Evolutionary conservation across 768 basidiomycete genomes (phyloP).

Genomic region (Xerocomellus amylosporus): DNA sequence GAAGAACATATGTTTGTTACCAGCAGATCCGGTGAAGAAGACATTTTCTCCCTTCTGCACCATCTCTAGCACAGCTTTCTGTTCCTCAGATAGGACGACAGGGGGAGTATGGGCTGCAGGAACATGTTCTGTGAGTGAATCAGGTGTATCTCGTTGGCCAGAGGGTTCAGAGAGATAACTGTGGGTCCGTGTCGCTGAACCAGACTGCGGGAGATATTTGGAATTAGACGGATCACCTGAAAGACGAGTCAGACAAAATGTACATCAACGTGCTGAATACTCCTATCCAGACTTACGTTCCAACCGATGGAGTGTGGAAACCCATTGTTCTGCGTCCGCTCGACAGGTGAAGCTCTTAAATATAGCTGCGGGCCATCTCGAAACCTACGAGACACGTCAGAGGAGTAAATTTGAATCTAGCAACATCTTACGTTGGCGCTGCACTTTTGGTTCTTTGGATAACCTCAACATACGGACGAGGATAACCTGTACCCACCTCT

Average conservation of each 20-base stretch:
- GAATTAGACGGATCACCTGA: conserved; percentile 3
- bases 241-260: neutral
- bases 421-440: conserved; percentile 39
- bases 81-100: conserved; percentile 50
- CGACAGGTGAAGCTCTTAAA: conserved; percentile 51
- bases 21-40: conserved; percentile 87
- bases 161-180: neutral
- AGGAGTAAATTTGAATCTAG: neutral
- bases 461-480: neutral
- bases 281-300: conserved; percentile 20
- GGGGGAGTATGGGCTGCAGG: conserved; percentile 5
- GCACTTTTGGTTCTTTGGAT: conserved; percentile 36
- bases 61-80: conserved; percentile 44
- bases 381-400: conserved; percentile 38
- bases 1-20: conserved; percentile 23
- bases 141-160: neutral
- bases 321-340: conserved; percentile 51
- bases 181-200: neutral
- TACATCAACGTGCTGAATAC: neutral
- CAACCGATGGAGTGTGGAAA: conserved; percentile 17
- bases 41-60: conserved; percentile 64
- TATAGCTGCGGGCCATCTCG: conserved; percentile 49
- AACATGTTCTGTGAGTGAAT: neutral
- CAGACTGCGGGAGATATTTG: neutral
- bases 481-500: conserved; percentile 40